Evolutionary conservation across 2,329 filamentous ascomycete species (phyloP), one percentile per base, ranked within the genome.

Genomic region (Pseudogymnoascus sp.): DNA sequence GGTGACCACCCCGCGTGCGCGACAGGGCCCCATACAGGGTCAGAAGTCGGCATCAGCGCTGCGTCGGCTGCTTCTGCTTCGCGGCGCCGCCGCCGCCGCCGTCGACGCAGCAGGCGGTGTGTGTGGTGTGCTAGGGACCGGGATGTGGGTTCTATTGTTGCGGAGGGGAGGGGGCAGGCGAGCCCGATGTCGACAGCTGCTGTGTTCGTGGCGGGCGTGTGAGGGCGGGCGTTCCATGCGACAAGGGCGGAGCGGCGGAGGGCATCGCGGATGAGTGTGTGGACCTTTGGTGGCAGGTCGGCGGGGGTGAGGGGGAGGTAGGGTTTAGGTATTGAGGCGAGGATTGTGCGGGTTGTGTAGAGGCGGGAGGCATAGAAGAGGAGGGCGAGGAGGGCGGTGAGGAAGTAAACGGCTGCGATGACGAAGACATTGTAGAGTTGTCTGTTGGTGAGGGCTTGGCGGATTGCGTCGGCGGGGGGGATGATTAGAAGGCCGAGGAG

Each of bases 1-100:
- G 91, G 90, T 2, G 89, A 88, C 93, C 94, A 97, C 60, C 93
- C 94, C 13, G 86, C 80, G 72, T 99, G 94, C 64, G 90, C 84
- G 60, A 97, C 85, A n/a, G 84, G 77, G 21, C 90, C 91, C 93
- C 93, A 97, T 21, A 84, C 78, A 21, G 70, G 67, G 13, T 62
- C 59, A 36, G 67, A 61, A 27, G 69, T 64, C 17, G 31, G 36
- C 31, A 59, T 35, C 0, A 36, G 31, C 55, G 55, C 55, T 6
- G 31, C 31, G 2, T 59, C 55, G 3, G 55, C 55, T 1, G 55
- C 55, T 15, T 35, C 31, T 1, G 36, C 36, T 35, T 59, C 36
- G 8, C 8, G 15, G 5, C 25, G 55, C 1, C 36, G 31, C 15
- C 36, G 31, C 21, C 36, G 31, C n/a, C 55, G 31, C 5, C 31